phyloP scores from a whole-genome alignment of 257 asterid genomes.

The Mitragyna speciosa region DNA sequence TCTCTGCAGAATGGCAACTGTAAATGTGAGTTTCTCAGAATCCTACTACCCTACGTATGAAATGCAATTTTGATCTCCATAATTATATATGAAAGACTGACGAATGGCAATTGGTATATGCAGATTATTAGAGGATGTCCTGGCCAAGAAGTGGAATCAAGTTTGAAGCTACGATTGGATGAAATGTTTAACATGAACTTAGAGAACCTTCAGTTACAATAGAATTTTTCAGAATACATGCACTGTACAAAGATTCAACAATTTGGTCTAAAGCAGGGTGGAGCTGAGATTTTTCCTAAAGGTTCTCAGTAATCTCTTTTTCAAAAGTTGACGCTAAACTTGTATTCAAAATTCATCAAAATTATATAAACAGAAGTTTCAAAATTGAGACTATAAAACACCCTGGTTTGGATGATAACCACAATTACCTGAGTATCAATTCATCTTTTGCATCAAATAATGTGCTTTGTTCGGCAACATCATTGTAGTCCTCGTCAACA shows the following conservation, averaged over 20 bases:
- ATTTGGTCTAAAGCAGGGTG: too few species aligned
- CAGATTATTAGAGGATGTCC: background rate
- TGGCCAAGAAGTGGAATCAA: too few species aligned
- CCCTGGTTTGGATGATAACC: background rate
- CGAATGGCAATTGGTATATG: background rate
- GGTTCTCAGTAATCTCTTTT: too few species aligned
- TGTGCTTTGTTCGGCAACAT: slow-evolving; percentile 17
- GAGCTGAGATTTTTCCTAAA: too few species aligned
- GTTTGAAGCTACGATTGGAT: background rate
- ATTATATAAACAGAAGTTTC: background rate
- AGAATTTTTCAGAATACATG: background rate
- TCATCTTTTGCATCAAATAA: slow-evolving; percentile 11
- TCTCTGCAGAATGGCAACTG: too few species aligned
- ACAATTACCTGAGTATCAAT: slow-evolving; percentile 1
- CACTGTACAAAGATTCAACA: background rate
- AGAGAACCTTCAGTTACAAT: background rate
- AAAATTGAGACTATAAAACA: background rate
- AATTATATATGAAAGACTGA: background rate
- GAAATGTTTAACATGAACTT: background rate
- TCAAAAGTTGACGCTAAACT: too few species aligned
- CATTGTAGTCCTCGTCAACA: slow-evolving; percentile 20
- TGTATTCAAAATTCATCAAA: too few species aligned
- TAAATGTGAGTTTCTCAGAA: too few species aligned
- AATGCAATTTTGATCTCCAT: too few species aligned
- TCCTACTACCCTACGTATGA: too few species aligned